A percentile compares a stretch with the other conserved stretches of the same genome.
These are phyloP conservation scores for Tolypocladium capitatum DNA, from an alignment of 2,329 filamentous ascomycete species.

Conservation along the genomic window DNA sequence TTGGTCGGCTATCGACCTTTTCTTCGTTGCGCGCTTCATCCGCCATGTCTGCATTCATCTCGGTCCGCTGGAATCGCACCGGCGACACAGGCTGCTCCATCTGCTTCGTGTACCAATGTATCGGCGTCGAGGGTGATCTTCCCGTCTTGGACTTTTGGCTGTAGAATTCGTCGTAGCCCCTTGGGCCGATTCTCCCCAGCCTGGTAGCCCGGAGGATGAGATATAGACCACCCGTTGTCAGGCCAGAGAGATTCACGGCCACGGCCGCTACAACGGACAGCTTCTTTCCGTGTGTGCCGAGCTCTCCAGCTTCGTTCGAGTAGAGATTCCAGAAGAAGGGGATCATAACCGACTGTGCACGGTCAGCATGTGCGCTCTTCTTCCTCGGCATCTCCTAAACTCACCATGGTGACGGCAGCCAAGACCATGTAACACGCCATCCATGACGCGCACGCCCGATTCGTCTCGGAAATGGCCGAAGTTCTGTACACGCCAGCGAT, in stretches of 20 bases:
- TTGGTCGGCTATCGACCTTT: neutral
- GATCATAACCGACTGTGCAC: constrained; percentile 39
- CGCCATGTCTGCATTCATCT: neutral
- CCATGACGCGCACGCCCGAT: constrained; percentile 50
- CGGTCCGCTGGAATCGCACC: neutral
- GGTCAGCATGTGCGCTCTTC: neutral
- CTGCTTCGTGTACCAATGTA: constrained; percentile 9
- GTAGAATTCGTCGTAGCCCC: constrained; percentile 28
- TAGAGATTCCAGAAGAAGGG: constrained; percentile 50
- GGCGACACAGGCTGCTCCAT: constrained; percentile 9
- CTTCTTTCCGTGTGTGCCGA: constrained; percentile 22
- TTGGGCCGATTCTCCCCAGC: constrained; percentile 38
- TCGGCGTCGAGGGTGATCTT: constrained; percentile 1
- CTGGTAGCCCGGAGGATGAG: constrained; percentile 53
- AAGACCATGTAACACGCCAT: constrained; percentile 56
- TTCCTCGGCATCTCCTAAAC: constrained; percentile 10
- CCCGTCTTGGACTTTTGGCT: constrained; percentile 19
- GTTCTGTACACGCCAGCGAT: constrained; percentile 43
- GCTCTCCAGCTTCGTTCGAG: constrained; percentile 25
- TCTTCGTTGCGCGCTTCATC: neutral
- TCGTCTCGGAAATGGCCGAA: constrained; percentile 39
- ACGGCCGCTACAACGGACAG: constrained; percentile 52
- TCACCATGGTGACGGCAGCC: constrained; percentile 43
- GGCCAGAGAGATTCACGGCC: constrained; percentile 50
- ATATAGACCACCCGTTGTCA: constrained; percentile 52